A percentile compares a stretch with the other conserved stretches of the same genome.
phyloP scores from a whole-genome alignment of 371 early-diverging fungal species.

The Circinella umbellata region DNA sequence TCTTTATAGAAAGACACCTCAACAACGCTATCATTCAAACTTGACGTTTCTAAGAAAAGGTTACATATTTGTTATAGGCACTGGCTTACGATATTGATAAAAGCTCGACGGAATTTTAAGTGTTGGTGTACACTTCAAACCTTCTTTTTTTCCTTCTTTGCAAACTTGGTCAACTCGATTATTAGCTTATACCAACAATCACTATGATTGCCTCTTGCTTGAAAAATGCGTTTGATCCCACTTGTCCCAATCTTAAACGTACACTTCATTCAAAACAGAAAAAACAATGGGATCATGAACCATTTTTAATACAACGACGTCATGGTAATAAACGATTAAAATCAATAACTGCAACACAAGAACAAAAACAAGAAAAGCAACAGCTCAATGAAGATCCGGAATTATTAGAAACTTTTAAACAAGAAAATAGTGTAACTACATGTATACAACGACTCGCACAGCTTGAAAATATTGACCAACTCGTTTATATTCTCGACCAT shows the following conservation, averaged over 20 bases:
- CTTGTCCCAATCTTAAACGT: not conserved
- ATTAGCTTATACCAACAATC: not conserved
- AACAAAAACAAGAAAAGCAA: not conserved
- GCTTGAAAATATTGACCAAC: not conserved
- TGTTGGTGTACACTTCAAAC: no score
- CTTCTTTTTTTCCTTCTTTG: not conserved
- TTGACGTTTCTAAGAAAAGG: no score
- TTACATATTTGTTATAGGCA: no score
- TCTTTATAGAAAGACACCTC: no score
- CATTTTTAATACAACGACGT: not conserved
- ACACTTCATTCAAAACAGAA: not conserved
- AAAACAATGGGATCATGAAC: not conserved
- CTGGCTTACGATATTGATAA: no score
- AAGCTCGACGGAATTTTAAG: no score
- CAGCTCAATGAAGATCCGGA: not conserved
- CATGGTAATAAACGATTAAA: not conserved
- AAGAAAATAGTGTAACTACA: not conserved
- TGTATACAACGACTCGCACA: not conserved
- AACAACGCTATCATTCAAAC: no score
- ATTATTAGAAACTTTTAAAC: not conserved
- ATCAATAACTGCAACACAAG: not conserved
- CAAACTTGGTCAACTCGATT: not conserved
- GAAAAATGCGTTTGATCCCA: constrained; percentile 4
- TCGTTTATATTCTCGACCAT: not conserved
- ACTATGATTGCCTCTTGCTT: not conserved